Conservation (phyloP, 2,329 filamentous ascomycete species). For the Trichophyton schoenleinii region DNA sequence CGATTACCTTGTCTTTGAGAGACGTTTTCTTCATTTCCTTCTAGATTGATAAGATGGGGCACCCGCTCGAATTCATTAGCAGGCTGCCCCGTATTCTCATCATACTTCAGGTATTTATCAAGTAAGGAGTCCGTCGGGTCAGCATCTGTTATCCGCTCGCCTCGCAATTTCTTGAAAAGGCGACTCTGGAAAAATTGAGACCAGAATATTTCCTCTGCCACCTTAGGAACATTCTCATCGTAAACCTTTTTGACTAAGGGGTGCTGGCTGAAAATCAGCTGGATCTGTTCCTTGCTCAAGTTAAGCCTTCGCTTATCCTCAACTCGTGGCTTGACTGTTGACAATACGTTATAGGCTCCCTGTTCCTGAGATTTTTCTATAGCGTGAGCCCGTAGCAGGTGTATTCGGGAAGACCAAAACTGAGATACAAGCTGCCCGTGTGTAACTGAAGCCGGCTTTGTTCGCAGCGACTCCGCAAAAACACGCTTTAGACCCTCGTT, state of each 20-base stretch:
- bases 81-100: slow-evolving; percentile 44
- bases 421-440: slow-evolving; percentile 73
- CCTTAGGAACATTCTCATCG: slow-evolving; percentile 77
- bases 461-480: slow-evolving; percentile 70
- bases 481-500: slow-evolving; percentile 65
- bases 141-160: slow-evolving; percentile 68
- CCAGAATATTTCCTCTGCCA: slow-evolving; percentile 78
- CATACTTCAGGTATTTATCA: slow-evolving; percentile 69
- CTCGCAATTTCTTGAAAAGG: slow-evolving; percentile 79
- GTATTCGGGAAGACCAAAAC: slow-evolving; percentile 86
- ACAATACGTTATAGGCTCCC: slow-evolving; percentile 86
- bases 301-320: slow-evolving; percentile 66
- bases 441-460: slow-evolving; percentile 73
- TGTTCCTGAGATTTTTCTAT: slow-evolving; percentile 78
- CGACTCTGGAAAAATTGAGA: slow-evolving; percentile 84
- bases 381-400: slow-evolving; percentile 75
- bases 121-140: slow-evolving; percentile 68
- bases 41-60: slow-evolving; percentile 80
- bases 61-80: slow-evolving; percentile 49
- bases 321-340: slow-evolving; percentile 69
- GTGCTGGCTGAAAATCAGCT: slow-evolving; percentile 85
- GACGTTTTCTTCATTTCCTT: slow-evolving; percentile 90
- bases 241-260: slow-evolving; percentile 82
- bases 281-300: slow-evolving; percentile 82
- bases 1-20: slow-evolving; percentile 77